Evolutionary conservation across 352 stramenopile genomes (phyloP).

Genomic region (Pilasporangium apinafurcum): DNA sequence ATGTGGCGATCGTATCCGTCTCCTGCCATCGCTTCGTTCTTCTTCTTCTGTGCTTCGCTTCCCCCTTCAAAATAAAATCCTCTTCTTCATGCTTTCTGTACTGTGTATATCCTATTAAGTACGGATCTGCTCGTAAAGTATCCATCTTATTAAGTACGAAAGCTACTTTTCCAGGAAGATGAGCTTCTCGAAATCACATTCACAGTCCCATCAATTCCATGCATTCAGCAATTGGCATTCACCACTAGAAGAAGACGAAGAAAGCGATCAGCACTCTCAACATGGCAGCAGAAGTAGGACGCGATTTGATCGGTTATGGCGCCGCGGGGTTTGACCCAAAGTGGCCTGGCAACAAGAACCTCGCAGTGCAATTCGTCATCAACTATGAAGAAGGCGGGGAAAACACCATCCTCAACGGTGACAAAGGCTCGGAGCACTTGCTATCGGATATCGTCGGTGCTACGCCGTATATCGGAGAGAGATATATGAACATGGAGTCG

Average conservation of each 20-base stretch:
- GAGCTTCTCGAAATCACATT: slow-evolving; percentile 16
- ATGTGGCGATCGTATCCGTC: slow-evolving; percentile 92
- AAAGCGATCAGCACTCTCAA: no score
- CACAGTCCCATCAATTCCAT: slow-evolving; percentile 5
- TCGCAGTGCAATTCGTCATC: slow-evolving; percentile 93
- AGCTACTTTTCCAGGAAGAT: neutral
- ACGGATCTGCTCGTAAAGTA: neutral
- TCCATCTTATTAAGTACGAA: slow-evolving; percentile 10
- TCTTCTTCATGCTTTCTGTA: slow-evolving; percentile 14
- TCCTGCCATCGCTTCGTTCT: slow-evolving; percentile 50
- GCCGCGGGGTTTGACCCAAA: slow-evolving; percentile 56
- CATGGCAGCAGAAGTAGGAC: slow-evolving; percentile 13
- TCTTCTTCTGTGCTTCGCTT: neutral
- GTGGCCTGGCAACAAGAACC: slow-evolving; percentile 79
- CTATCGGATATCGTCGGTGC: slow-evolving; percentile 91
- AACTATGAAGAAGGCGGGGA: slow-evolving; percentile 97
- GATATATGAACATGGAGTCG: slow-evolving; percentile 93
- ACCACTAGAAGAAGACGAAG: neutral
- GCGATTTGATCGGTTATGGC: slow-evolving; percentile 89
- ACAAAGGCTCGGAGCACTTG: slow-evolving; percentile 86
- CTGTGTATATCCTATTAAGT: slow-evolving; percentile 2
- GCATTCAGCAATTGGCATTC: neutral
- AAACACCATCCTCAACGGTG: slow-evolving; percentile 90
- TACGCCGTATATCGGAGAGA: slow-evolving; percentile 53
- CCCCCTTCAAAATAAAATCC: no score